These are phyloP conservation scores for Spatholobus suberectus DNA, from an alignment of 306 rosid species.

Conservation along the genomic window DNA sequence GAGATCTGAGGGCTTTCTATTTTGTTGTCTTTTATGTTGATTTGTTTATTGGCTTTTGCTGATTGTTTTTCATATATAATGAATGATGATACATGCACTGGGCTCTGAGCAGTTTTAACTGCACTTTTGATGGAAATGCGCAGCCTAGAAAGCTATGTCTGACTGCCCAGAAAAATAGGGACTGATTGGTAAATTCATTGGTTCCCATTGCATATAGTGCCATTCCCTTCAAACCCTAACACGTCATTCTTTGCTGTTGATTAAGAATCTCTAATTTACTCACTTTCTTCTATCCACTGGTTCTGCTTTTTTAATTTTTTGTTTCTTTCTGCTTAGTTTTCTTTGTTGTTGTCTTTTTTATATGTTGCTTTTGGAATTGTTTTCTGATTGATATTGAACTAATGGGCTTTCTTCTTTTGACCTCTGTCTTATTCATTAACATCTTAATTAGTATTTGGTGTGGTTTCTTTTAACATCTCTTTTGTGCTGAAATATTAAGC, in stretches of 20 bases:
- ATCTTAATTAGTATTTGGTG: background rate
- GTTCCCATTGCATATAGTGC: background rate
- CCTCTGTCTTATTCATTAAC: background rate
- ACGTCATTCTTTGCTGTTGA: background rate
- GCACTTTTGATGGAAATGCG: constrained; percentile 44
- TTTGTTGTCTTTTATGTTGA: background rate
- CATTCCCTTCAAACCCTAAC: background rate
- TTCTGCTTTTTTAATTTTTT: background rate
- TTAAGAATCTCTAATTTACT: background rate
- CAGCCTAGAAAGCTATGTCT: constrained; percentile 44
- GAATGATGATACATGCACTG: constrained; percentile 48
- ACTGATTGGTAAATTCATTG: background rate
- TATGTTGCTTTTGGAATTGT: background rate
- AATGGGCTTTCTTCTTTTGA: background rate
- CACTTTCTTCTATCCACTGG: background rate
- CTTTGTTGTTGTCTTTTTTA: background rate
- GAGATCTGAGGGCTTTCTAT: constrained; percentile 47
- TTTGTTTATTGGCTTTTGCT: background rate
- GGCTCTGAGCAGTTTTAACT: constrained; percentile 46
- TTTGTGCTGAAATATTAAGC: background rate
- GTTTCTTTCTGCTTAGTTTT: background rate
- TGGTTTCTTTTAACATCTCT: background rate
- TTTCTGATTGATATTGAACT: background rate
- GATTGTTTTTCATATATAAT: background rate
- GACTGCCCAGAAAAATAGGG: background rate